A percentile compares a stretch with the other conserved stretches of the same genome.
Evolutionary conservation across 768 basidiomycete species (phyloP).

Genomic region (Exsudoporus frostii): DNA sequence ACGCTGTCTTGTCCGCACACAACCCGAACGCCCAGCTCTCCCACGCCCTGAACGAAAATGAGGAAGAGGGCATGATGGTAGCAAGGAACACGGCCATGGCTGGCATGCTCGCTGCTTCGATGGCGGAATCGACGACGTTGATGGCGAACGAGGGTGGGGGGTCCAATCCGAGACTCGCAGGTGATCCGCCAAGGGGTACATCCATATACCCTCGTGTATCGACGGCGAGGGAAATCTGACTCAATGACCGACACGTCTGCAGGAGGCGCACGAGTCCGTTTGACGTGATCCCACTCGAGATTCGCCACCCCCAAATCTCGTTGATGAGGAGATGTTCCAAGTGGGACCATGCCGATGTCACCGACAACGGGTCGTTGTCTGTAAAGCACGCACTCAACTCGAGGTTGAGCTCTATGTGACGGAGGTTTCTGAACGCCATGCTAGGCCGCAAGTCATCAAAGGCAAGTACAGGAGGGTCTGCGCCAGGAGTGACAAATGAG

Average conservation of each 20-base stretch:
- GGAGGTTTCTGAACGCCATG: background rate
- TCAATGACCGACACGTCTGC: background rate
- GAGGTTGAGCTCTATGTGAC: constrained; percentile 1
- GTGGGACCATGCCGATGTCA: constrained; percentile 8
- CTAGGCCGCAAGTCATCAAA: background rate
- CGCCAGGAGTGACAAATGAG: background rate
- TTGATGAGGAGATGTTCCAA: constrained; percentile 9
- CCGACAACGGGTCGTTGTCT: background rate
- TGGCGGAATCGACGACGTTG: no score
- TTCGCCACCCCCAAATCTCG: constrained; percentile 3
- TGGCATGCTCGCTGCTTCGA: no score
- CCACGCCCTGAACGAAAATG: no score
- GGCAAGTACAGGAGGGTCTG: background rate
- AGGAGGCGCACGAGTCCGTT: constrained; percentile 3
- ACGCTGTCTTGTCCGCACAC: no score
- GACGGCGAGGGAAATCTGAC: no score
- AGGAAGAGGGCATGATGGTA: no score
- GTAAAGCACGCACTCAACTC: constrained; percentile 1
- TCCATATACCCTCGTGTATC: constrained; percentile 7
- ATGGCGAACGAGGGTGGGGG: no score
- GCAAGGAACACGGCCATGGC: no score
- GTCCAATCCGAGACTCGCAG: no score
- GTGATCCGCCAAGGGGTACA: background rate
- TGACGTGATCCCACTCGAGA: constrained; percentile 2
- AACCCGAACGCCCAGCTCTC: no score